phyloP scores from a whole-genome alignment of 83 land plant species.

The Thuja plicata region DNA sequence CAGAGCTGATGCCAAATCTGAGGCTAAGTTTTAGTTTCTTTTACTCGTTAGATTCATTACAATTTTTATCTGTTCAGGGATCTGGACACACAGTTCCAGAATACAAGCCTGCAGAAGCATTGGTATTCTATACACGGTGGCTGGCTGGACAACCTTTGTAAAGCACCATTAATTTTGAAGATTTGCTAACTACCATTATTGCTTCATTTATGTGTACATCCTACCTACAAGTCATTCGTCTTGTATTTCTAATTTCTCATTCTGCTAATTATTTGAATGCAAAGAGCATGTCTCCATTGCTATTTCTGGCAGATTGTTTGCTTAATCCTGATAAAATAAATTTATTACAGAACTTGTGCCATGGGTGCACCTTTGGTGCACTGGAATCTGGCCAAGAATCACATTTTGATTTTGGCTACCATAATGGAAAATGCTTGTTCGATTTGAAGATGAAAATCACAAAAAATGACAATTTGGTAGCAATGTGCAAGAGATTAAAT shows the following conservation, averaged over 20 bases:
- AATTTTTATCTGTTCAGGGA: constrained; percentile 41
- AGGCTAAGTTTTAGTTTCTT: neutral
- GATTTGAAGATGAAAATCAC: neutral
- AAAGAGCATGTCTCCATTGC: neutral
- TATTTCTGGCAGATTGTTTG: neutral
- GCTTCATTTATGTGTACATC: neutral
- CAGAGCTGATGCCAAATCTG: neutral
- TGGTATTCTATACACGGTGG: constrained; percentile 64
- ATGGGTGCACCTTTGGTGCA: neutral
- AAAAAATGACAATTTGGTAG: neutral
- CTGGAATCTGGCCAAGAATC: neutral
- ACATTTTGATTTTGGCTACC: neutral
- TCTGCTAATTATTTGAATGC: neutral
- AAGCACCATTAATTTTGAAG: neutral
- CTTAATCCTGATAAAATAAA: neutral
- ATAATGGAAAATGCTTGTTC: neutral
- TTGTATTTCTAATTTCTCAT: neutral
- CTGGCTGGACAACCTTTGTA: constrained; percentile 28
- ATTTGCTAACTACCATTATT: neutral
- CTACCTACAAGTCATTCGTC: no score
- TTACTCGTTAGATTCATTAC: neutral
- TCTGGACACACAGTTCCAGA: constrained; percentile 79
- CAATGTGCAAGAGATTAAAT: neutral
- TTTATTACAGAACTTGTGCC: neutral
- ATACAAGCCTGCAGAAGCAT: constrained; percentile 75